Evolutionary conservation across 192 early-diverging fungal genomes (phyloP).

Genomic region (Geranomyces michiganensis): DNA sequence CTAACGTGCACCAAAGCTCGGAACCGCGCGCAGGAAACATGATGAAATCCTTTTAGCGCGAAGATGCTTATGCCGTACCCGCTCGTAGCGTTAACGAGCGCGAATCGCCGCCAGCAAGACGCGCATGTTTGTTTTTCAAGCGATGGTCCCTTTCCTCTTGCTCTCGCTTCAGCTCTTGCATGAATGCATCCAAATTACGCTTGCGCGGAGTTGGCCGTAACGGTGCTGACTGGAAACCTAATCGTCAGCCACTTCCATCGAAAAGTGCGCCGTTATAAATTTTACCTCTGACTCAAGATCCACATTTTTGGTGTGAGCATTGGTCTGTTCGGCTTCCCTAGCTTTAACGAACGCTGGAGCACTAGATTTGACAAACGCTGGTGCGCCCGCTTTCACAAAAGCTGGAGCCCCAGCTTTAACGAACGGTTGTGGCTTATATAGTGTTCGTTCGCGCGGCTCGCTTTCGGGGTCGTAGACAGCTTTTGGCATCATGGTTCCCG

Average conservation of each 20-base stretch:
- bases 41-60: too few species aligned
- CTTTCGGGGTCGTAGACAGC: constrained; percentile 15
- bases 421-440: constrained; percentile 40
- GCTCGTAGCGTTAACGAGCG: constrained; percentile 31
- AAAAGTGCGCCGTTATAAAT: too few species aligned
- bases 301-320: neutral
- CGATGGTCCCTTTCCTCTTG: constrained; percentile 70
- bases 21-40: neutral
- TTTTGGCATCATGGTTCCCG: constrained; percentile 35
- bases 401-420: constrained; percentile 21
- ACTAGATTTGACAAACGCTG: neutral
- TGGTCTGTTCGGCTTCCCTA: constrained; percentile 12
- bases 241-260: too few species aligned
- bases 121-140: constrained; percentile 42
- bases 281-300: too few species aligned
- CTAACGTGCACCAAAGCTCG: neutral
- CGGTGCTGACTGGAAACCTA: too few species aligned
- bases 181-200: constrained; percentile 80
- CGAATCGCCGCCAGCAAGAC: constrained; percentile 24
- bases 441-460: constrained; percentile 1
- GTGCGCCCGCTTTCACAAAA: neutral
- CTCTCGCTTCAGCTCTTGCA: constrained; percentile 81
- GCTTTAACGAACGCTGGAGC: neutral
- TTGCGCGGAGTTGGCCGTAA: constrained; percentile 64
- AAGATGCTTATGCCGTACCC: constrained; percentile 1